phyloP scores from a whole-genome alignment of 495 filamentous ascomycete genomes.

The Xylona heveae region DNA sequence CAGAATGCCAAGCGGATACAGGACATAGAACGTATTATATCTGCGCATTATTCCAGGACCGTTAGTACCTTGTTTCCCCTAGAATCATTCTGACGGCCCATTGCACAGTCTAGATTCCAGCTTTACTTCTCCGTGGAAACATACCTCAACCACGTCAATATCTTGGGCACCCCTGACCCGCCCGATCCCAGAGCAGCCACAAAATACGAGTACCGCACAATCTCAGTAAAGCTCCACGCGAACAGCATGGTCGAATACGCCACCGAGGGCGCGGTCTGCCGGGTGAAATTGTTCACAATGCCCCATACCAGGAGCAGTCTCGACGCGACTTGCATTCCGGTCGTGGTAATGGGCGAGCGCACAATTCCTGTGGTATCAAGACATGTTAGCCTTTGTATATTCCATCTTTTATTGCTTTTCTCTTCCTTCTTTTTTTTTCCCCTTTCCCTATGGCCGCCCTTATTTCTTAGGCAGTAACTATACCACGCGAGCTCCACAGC shows the following conservation, averaged over 20 bases:
- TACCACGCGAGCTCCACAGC: no score
- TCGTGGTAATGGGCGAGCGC: constrained; percentile 28
- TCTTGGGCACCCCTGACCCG: constrained; percentile 12
- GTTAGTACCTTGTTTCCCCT: no score
- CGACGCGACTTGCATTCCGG: constrained; percentile 28
- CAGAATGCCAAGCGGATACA: constrained; percentile 79
- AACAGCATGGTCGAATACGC: constrained; percentile 27
- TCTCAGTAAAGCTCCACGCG: constrained; percentile 29
- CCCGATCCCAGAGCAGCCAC: constrained; percentile 15
- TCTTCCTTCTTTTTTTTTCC: no score
- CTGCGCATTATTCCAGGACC: constrained; percentile 10
- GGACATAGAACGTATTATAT: constrained; percentile 80
- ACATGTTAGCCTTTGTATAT: no score
- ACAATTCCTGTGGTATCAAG: constrained; percentile 25
- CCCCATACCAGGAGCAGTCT: constrained; percentile 32
- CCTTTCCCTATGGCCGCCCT: no score
- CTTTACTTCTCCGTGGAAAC: neutral
- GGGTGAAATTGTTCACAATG: constrained; percentile 22
- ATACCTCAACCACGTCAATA: constrained; percentile 20
- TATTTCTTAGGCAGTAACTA: no score
- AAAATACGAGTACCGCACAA: constrained; percentile 30
- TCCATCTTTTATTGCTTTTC: no score
- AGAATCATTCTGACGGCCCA: no score
- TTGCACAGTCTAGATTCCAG: neutral
- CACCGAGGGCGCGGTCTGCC: constrained; percentile 11